A percentile compares a stretch with the other conserved stretches of the same genome.
Evolutionary conservation across 1,139 yeast genomes (phyloP).

Genomic region (Candida frijolesensis): DNA sequence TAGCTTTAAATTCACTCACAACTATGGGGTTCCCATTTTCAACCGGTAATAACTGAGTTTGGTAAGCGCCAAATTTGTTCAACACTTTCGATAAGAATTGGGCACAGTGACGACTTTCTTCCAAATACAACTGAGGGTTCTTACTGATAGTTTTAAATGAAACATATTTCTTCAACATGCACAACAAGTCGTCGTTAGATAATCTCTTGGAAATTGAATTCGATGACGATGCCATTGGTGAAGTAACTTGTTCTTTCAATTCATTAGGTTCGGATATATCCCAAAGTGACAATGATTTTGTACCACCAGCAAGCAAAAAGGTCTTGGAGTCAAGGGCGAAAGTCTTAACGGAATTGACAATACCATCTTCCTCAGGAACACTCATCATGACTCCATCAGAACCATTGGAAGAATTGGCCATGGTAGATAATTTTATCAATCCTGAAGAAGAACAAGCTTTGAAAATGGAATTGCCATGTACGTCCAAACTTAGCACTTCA

Average conservation of each 20-base stretch:
- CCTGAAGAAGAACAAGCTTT: conserved; percentile 59
- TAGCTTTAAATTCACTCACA: conserved; percentile 65
- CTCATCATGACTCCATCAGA: conserved; percentile 16
- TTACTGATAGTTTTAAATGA: conserved; percentile 79
- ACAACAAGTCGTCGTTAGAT: conserved; percentile 62
- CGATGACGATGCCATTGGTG: neutral
- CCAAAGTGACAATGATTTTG: conserved; percentile 38
- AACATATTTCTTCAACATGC: conserved; percentile 62
- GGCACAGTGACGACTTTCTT: conserved; percentile 88
- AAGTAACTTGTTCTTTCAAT: conserved; percentile 4
- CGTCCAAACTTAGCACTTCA: conserved; percentile 45
- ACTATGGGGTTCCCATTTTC: conserved; percentile 82
- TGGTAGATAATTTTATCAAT: conserved; percentile 52
- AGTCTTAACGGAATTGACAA: conserved; percentile 26
- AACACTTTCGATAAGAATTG: conserved; percentile 66
- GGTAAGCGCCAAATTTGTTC: conserved; percentile 69
- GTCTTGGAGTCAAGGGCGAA: conserved; percentile 26
- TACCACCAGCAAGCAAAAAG: conserved; percentile 42
- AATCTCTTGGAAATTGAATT: conserved; percentile 10
- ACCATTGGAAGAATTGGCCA: conserved; percentile 20
- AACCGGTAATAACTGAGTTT: conserved; percentile 71
- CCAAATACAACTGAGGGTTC: conserved; percentile 62
- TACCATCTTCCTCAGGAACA: conserved; percentile 20
- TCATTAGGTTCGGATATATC: conserved; percentile 30
- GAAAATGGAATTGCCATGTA: conserved; percentile 53